Evolutionary conservation across 2,329 filamentous ascomycete genomes (phyloP).

Genomic region (Fusarium multiceps): DNA sequence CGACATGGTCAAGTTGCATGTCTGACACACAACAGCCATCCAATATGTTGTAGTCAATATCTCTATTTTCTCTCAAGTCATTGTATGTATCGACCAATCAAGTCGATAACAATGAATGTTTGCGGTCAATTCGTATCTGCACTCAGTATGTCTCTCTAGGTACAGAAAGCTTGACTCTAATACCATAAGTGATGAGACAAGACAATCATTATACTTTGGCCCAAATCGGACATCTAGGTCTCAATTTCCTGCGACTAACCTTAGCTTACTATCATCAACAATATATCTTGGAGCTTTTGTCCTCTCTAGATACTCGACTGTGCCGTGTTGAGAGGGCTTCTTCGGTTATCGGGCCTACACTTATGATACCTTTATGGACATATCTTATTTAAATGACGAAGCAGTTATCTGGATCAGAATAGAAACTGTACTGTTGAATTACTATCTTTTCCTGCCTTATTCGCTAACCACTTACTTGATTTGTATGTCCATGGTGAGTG

Average conservation of each 20-base stretch:
- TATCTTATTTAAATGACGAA: neutral
- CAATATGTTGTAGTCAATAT: neutral
- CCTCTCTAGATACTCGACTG: neutral
- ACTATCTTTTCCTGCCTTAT: neutral
- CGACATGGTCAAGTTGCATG: neutral
- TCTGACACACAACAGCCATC: neutral
- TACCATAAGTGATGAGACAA: neutral
- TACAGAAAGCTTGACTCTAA: neutral
- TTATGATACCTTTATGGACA: neutral
- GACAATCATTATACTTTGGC: neutral
- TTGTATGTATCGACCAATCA: neutral
- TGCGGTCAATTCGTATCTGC: neutral
- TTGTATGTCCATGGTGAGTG: slow-evolving; percentile 27
- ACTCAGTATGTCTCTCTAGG: neutral
- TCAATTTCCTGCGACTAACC: neutral
- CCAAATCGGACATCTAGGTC: neutral
- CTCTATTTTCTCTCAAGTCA: neutral
- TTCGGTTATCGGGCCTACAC: neutral
- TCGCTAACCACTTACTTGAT: slow-evolving; percentile 12
- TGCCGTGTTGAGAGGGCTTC: neutral
- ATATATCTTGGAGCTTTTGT: neutral
- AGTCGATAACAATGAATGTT: neutral
- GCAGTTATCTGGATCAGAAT: neutral
- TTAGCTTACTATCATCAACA: neutral
- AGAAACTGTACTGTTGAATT: neutral